phyloP scores from a whole-genome alignment of 106 monocot genomes.

The Apostasia ramifera region DNA sequence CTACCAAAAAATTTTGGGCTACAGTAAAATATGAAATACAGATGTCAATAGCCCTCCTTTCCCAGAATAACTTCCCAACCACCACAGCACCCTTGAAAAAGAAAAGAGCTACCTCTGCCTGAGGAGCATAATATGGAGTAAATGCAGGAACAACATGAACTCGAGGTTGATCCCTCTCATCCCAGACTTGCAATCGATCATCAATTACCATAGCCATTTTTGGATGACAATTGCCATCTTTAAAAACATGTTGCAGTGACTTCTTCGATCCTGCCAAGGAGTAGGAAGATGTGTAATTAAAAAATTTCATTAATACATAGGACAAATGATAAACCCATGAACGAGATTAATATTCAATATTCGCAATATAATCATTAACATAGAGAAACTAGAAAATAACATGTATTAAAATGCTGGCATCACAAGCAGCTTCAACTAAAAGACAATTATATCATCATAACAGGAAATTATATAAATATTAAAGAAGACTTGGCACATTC shows the following conservation, averaged over 20 bases:
- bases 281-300: neutral
- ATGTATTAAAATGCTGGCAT: neutral
- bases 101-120: constrained; percentile 64
- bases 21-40: neutral
- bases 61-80: too few relatives aligned
- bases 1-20: neutral
- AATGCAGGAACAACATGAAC: constrained; percentile 96
- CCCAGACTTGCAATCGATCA: constrained; percentile 86
- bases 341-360: neutral
- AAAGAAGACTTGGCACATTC: constrained; percentile 1
- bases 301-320: neutral
- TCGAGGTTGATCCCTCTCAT: constrained; percentile 81
- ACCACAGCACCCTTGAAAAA: neutral
- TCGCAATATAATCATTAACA: neutral
- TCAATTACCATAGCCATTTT: constrained; percentile 98
- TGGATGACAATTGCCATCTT: constrained; percentile 74
- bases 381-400: neutral
- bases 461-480: neutral
- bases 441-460: neutral
- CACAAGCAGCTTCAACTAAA: neutral
- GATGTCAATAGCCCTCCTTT: neutral
- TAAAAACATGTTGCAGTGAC: constrained; percentile 76
- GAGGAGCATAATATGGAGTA: constrained; percentile 93
- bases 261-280: constrained; percentile 50
- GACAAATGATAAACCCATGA: neutral